Percentiles rank a stretch among this genome's conserved stretches.
Conservation (phyloP, 768 basidiomycete genomes). For the Tricholoma terreum region DNA sequence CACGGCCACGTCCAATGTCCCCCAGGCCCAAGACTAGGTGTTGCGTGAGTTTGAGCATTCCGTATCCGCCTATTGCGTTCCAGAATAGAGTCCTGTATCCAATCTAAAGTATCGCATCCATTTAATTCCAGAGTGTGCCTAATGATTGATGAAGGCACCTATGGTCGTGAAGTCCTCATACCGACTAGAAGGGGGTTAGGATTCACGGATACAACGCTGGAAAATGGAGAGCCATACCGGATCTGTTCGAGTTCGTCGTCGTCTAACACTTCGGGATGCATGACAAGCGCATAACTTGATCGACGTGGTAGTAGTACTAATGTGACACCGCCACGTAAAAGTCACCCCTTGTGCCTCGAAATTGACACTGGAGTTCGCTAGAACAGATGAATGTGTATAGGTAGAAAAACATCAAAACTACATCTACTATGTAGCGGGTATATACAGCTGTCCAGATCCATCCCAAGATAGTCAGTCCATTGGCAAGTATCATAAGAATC, state of each 20-base stretch:
- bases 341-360: neutral
- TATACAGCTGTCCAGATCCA: constrained; percentile 15
- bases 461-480: constrained; percentile 10
- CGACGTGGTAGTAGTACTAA: neutral
- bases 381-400: too few relatives aligned
- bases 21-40: constrained; percentile 41
- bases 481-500: neutral
- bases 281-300: constrained; percentile 21
- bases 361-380: too few relatives aligned
- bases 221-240: constrained; percentile 37
- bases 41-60: constrained; percentile 43
- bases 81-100: constrained; percentile 93
- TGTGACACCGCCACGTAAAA: constrained; percentile 9
- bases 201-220: neutral
- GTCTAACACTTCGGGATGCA: constrained; percentile 50
- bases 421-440: constrained; percentile 1
- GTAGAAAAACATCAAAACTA: constrained; percentile 3
- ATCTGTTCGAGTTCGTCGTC: constrained; percentile 69
- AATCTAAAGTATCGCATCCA: constrained; percentile 53
- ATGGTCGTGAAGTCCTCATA: constrained; percentile 97
- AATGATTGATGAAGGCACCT: constrained; percentile 46
- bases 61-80: constrained; percentile 80
- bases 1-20: constrained; percentile 51
- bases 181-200: constrained; percentile 48
- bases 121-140: constrained; percentile 1